Evolutionary conservation across 257 asterid species (phyloP).

Genomic region (Penstemon newberryi): DNA sequence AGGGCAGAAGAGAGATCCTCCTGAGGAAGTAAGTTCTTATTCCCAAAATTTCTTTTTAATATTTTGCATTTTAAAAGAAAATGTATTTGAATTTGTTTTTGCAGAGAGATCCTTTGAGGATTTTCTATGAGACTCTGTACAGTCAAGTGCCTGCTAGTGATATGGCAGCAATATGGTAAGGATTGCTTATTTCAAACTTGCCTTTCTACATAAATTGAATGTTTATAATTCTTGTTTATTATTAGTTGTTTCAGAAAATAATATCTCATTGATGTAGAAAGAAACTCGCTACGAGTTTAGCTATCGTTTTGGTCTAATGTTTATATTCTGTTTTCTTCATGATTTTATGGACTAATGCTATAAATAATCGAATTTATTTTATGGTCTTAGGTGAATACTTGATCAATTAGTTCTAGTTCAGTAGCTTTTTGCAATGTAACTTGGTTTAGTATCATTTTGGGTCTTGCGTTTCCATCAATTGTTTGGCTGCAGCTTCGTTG

Average conservation of each 20-base stretch:
- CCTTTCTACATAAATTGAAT: not conserved
- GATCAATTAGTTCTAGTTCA: not conserved
- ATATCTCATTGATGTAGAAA: not conserved
- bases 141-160: slow-evolving; percentile 82
- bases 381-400: not conserved
- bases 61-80: not conserved
- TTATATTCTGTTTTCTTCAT: not conserved
- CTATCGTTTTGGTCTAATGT: not conserved
- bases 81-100: slow-evolving; percentile 22
- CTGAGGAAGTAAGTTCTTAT: slow-evolving; percentile 11
- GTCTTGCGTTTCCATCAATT: not conserved
- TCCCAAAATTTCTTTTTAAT: not conserved
- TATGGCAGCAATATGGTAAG: slow-evolving; percentile 86
- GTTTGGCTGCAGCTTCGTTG: not conserved
- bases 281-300: not conserved
- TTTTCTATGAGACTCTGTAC: slow-evolving; percentile 72
- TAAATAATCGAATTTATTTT: no score
- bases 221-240: not conserved
- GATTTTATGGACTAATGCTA: no score
- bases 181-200: not conserved
- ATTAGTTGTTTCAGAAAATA: not conserved
- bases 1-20: slow-evolving; percentile 19
- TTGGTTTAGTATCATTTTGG: not conserved
- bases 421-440: not conserved
- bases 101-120: slow-evolving; percentile 85